Percentiles rank a stretch among this genome's conserved stretches.
phyloP scores from a whole-genome alignment of 371 early-diverging fungal genomes.

The Actinomortierella ambigua region DNA sequence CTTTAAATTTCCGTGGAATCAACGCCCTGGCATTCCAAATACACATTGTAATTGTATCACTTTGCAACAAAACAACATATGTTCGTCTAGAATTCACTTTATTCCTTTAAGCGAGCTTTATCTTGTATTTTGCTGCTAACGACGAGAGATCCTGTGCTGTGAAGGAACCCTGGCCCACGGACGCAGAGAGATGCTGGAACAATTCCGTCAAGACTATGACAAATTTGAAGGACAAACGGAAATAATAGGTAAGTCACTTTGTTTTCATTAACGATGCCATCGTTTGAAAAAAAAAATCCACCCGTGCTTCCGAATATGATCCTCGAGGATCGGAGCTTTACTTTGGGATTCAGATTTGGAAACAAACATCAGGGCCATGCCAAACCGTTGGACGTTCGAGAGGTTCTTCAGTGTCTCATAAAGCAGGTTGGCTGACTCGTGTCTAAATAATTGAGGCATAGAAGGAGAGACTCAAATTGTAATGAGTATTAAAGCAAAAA shows the following conservation, averaged over 20 bases:
- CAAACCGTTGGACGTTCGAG: conserved; percentile 62
- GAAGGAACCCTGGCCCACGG: conserved; percentile 5
- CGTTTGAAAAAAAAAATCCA: too few relatives aligned
- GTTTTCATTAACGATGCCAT: background rate
- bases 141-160: conserved; percentile 18
- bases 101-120: conserved; percentile 5
- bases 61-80: too few relatives aligned
- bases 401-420: conserved; percentile 54
- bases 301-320: too few relatives aligned
- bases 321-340: too few relatives aligned
- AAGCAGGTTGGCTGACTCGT: conserved; percentile 49
- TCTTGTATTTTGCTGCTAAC: conserved; percentile 33
- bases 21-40: too few relatives aligned
- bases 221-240: background rate
- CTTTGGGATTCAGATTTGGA: too few relatives aligned
- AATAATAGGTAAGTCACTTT: background rate
- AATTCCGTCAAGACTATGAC: conserved; percentile 24
- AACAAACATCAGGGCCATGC: conserved; percentile 73
- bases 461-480: too few relatives aligned
- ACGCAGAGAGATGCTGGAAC: conserved; percentile 21
- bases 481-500: background rate
- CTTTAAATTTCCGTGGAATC: too few relatives aligned
- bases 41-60: too few relatives aligned
- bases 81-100: background rate
- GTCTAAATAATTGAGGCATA: conserved; percentile 18